Base-by-base conservation (phyloP, 169 alveolate genomes). In the Eimeria necatrix region DNA sequence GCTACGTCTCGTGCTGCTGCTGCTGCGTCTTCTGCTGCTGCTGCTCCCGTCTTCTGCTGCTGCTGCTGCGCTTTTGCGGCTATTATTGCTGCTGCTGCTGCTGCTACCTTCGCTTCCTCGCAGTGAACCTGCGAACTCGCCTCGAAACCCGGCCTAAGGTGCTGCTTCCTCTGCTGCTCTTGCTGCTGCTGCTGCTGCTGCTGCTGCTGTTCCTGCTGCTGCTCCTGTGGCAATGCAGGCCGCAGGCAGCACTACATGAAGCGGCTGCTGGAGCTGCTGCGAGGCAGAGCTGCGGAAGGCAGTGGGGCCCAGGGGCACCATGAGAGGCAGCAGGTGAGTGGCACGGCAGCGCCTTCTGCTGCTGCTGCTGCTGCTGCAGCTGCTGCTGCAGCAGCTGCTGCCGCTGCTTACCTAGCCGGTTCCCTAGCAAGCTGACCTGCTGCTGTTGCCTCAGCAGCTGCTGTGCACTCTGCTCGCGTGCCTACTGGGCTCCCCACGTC, bases 131-230 rank as follows among this genome's bases (percentile, higher is more conserved):
- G 64, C 64, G 64, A 14, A 9, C 64, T 56, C 64, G 8, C 20
- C 64, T 9, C 6, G 76, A 8, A 12, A n/a, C 76, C 76, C 6
- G 9, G 24, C 32, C 32, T 22, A n/a, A 8, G 5, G 71, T 52
- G 70, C 68, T 51, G 89, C 70, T 80, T 4, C 52, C 8, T 12
- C 59, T 26, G 8, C 53, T 20, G 41, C 52, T 26, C 3, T 26
- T 32, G 85, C 85, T 74, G 85, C 85, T 74, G 85, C 85, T 74
- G 59, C 85, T 74, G 85, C 18, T 74, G 85, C 49, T 48, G 70
- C 71, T 80, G 71, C 71, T 51, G 70, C 85, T 80, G 68, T 53
- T 20, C 41, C 78, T 24, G 78, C 78, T n/a, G n/a, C n/a, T n/a
- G n/a, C n/a, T n/a, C n/a, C n/a, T n/a, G n/a, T n/a, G n/a, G n/a